Evolutionary conservation across 352 stramenopile species (phyloP).

Genomic region (Halophytophthora batemanensis): DNA sequence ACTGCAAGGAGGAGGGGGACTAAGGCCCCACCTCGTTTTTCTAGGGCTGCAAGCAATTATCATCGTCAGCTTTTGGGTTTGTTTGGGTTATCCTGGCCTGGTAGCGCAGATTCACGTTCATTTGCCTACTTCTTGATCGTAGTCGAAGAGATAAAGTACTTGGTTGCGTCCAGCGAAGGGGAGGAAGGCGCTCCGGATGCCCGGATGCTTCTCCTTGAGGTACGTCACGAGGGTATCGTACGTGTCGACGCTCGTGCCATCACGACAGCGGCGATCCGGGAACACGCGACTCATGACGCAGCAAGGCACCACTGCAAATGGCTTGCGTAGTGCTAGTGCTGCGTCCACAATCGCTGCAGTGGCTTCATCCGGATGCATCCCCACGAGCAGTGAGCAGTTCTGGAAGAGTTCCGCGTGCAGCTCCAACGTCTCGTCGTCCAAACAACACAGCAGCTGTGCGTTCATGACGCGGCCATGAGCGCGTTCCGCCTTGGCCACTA

Average conservation of each 20-base stretch:
- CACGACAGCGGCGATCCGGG: constrained; percentile 52
- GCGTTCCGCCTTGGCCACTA: constrained; percentile 40
- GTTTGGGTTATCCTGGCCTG: too few relatives aligned
- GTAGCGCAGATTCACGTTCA: too few relatives aligned
- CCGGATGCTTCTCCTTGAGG: constrained; percentile 71
- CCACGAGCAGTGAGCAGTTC: constrained; percentile 84
- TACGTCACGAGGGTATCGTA: constrained; percentile 85
- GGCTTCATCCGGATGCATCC: constrained; percentile 95
- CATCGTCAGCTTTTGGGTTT: too few relatives aligned
- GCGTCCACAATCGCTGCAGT: constrained; percentile 95
- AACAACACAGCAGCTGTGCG: constrained; percentile 47
- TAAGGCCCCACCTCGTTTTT: too few relatives aligned
- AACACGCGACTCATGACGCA: constrained; percentile 96
- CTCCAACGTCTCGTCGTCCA: constrained; percentile 56
- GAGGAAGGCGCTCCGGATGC: constrained; percentile 62
- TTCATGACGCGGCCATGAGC: constrained; percentile 37
- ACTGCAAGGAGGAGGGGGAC: too few relatives aligned
- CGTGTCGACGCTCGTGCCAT: constrained; percentile 65
- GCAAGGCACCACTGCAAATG: constrained; percentile 95
- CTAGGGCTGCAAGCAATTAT: too few relatives aligned
- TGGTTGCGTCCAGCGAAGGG: constrained; percentile 83
- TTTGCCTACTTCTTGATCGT: constrained; percentile 17
- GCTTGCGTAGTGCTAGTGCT: constrained; percentile 82
- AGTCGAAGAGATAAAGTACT: constrained; percentile 79
- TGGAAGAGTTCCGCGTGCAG: constrained; percentile 59